Evolutionary conservation across 1,139 yeast species (phyloP), one percentile per base, ranked within the genome.

Genomic region (Suhomyces chickasaworum): DNA sequence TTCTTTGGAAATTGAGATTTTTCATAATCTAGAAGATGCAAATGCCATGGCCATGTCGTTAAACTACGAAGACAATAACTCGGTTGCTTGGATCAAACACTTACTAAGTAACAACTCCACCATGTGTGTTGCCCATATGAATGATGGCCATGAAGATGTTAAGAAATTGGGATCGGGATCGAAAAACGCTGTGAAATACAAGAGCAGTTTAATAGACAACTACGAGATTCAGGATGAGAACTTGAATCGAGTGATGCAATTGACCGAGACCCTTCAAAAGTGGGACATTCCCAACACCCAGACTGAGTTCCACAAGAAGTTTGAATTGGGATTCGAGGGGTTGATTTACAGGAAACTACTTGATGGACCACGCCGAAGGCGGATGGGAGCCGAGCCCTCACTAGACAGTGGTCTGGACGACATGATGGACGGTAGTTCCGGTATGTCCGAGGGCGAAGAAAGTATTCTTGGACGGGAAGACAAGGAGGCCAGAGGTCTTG

Each of bases 1-100:
- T 61, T 73, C 87, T 9, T 68, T 91, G 34, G 82, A 83, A 31
- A 75, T 89, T 33, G 78, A 81, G 34, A 73, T 87, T 10, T 87
- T 85, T 68, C 75, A 80, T 48, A 81, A 81, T 37, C 63, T 71
- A 1, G 57, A 73, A n/a, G 93, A 87, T 54, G 64, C 66, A 10
- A 67, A 67, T 46, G 61, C 83, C 36, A 44, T 55, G 32, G 32
- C 49, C 8, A 43, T 48, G 49, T 48, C 53, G 35, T 40, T 49
- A 45, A 49, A 52, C 27, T 46, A 45, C 27, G 54, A 52, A n/a
- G 52, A 53, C 23, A 46, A 47, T 23, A 51, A 49, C 32, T 51
- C 56, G 4, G 45, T 48, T 16, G 42, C 56, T 15, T 56, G 59
- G 59, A 44, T 55, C 37, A 46, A 48, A 27, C 45, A 45, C 20